Evolutionary conservation across 2,329 filamentous ascomycete species (phyloP).

Genomic region (Penicillium sp.): DNA sequence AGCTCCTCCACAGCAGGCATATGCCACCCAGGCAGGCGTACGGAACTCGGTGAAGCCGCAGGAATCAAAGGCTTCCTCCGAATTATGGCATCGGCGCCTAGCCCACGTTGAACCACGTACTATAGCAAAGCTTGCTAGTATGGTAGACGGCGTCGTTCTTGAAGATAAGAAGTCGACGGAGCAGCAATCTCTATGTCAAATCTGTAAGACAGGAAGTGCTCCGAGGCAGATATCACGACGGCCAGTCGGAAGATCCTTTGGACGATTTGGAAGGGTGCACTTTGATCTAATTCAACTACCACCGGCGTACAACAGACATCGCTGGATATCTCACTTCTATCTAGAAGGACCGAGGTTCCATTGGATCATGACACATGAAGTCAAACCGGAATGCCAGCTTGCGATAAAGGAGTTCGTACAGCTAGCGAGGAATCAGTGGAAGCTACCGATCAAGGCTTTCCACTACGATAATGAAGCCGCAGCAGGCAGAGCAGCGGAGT

Average conservation of each 20-base stretch:
- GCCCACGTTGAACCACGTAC: too few species aligned
- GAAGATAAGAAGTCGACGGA: too few species aligned
- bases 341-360: slow-evolving; percentile 3
- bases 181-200: background rate
- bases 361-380: background rate
- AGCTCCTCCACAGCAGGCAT: too few species aligned
- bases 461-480: background rate
- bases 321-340: slow-evolving; percentile 3
- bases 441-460: background rate
- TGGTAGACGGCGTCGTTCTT: too few species aligned
- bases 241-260: background rate
- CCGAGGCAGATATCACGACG: background rate
- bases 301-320: background rate
- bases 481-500: background rate
- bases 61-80: too few species aligned
- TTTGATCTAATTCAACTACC: slow-evolving; percentile 4
- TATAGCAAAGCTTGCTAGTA: too few species aligned
- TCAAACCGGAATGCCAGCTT: background rate
- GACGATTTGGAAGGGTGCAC: background rate
- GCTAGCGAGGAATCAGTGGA: background rate
- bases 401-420: background rate
- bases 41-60: too few species aligned
- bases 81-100: too few species aligned
- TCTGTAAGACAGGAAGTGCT: background rate
- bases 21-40: too few species aligned